Percentiles rank a stretch among this genome's conserved stretches.
These are phyloP conservation scores for Rhodocollybia butyracea DNA, from an alignment of 768 basidiomycete species.

Conservation along the genomic window DNA sequence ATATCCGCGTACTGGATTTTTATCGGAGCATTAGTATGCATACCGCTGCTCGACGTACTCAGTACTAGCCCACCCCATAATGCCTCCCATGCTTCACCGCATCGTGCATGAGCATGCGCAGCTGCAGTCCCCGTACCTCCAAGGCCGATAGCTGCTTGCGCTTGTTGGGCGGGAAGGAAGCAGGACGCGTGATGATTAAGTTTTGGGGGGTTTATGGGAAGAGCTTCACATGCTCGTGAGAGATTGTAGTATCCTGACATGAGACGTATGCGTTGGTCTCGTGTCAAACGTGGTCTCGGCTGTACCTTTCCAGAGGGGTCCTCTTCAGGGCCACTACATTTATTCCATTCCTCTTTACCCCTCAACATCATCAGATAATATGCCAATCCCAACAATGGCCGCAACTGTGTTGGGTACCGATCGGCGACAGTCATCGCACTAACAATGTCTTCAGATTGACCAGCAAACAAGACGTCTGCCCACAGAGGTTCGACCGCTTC, in stretches of 20 bases:
- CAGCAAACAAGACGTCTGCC: slow-evolving; percentile 38
- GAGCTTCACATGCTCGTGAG: slow-evolving; percentile 39
- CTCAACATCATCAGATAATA: slow-evolving; percentile 52
- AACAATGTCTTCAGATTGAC: slow-evolving; percentile 41
- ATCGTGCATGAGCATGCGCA: slow-evolving; percentile 15
- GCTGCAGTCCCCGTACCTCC: slow-evolving; percentile 3
- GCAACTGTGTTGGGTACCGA: slow-evolving; percentile 35
- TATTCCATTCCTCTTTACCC: slow-evolving; percentile 46
- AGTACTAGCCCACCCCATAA: slow-evolving; percentile 33
- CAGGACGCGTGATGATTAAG: slow-evolving; percentile 42
- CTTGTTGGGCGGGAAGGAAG: slow-evolving; percentile 27
- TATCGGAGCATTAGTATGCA: slow-evolving; percentile 24
- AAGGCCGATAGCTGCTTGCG: not conserved
- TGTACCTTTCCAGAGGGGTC: not conserved
- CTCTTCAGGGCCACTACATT: slow-evolving; percentile 2
- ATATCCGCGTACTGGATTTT: slow-evolving; percentile 43
- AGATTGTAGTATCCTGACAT: slow-evolving; percentile 52
- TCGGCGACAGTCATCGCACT: slow-evolving; percentile 46
- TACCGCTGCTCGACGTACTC: not conserved
- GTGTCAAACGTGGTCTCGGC: slow-evolving; percentile 32
- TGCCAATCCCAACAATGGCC: slow-evolving; percentile 43
- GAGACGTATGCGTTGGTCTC: slow-evolving; percentile 48
- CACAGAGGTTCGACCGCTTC: slow-evolving; percentile 39
- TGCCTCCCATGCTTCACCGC: slow-evolving; percentile 40
- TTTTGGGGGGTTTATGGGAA: slow-evolving; percentile 38